Conservation (phyloP, 78 protist genomes). For the Planoprotostelium fungivorum region DNA sequence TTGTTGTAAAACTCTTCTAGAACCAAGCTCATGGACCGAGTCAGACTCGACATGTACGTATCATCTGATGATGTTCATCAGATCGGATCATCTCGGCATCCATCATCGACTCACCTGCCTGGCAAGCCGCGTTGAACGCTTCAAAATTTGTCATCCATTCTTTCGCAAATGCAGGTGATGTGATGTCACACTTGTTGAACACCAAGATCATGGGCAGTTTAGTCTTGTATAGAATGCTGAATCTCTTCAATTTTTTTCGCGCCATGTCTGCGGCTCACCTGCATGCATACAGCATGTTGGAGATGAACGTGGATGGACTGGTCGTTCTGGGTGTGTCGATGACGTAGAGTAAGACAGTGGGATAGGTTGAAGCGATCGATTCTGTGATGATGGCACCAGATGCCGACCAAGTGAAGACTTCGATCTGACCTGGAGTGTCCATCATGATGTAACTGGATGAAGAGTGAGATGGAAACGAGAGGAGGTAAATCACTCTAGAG, state of each 20-base stretch:
- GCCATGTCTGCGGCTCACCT: neutral
- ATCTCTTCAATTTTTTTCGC: neutral
- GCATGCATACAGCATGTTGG: slow-evolving; percentile 97
- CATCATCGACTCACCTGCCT: slow-evolving; percentile 25
- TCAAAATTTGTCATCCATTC: slow-evolving; percentile 88
- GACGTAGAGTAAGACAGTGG: slow-evolving; percentile 89
- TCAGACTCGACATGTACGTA: slow-evolving; percentile 56
- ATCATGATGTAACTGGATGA: slow-evolving; percentile 56
- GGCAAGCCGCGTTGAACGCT: slow-evolving; percentile 33
- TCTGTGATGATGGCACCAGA: slow-evolving; percentile 91
- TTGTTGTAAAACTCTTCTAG: slow-evolving; percentile 86
- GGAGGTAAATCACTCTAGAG: slow-evolving; percentile 18
- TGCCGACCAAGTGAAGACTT: slow-evolving; percentile 98
- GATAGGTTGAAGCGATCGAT: slow-evolving; percentile 82
- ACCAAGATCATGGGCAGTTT: slow-evolving; percentile 87
- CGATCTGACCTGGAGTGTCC: slow-evolving; percentile 99
- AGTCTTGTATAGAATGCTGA: slow-evolving; percentile 85
- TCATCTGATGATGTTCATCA: slow-evolving; percentile 21
- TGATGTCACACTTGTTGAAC: slow-evolving; percentile 94
- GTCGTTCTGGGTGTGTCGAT: slow-evolving; percentile 90
- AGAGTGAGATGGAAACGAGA: slow-evolving; percentile 5
- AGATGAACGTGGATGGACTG: slow-evolving; percentile 95
- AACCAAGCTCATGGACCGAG: slow-evolving; percentile 79
- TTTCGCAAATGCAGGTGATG: slow-evolving; percentile 27
- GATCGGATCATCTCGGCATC: slow-evolving; percentile 27